Evolutionary conservation across 1,139 yeast species (phyloP).

Genomic region (Pichia sp.): DNA sequence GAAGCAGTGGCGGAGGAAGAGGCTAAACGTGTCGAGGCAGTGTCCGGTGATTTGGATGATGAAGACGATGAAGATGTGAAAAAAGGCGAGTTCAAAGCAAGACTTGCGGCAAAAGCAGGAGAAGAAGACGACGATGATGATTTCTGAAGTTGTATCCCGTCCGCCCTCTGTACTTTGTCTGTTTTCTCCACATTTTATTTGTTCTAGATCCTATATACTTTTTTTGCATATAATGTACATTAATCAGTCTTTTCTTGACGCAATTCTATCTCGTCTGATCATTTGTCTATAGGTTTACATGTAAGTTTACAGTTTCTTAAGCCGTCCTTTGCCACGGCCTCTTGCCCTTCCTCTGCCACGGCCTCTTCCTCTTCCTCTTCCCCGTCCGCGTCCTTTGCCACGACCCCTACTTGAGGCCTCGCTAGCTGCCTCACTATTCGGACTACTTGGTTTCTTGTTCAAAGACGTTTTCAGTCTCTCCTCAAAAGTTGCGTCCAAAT

Average conservation of each 20-base stretch:
- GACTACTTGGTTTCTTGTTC: not conserved
- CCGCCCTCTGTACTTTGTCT: not conserved
- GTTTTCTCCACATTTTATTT: not conserved
- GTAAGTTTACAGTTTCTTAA: not conserved
- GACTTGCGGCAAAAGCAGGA: constrained; percentile 8
- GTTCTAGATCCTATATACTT: not conserved
- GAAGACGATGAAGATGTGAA: constrained; percentile 29
- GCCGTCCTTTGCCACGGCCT: constrained; percentile 5
- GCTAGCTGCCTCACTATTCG: not conserved
- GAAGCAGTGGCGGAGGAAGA: constrained; percentile 83
- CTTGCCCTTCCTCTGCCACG: constrained; percentile 11
- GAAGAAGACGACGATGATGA: constrained; percentile 5
- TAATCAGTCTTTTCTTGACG: not conserved
- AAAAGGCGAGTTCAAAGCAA: constrained; percentile 16
- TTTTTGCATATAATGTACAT: not conserved
- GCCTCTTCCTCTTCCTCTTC: constrained; percentile 19
- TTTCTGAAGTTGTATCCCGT: not conserved
- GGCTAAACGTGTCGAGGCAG: constrained; percentile 35
- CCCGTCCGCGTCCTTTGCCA: constrained; percentile 10
- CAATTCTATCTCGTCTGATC: not conserved
- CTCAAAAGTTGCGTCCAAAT: constrained; percentile 2
- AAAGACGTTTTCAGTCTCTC: not conserved
- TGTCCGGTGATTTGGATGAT: constrained; percentile 30
- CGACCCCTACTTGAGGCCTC: constrained; percentile 4
- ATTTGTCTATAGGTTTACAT: not conserved